Conservation (phyloP, 805 yeast genomes). For the Huiozyma sinensis region DNA sequence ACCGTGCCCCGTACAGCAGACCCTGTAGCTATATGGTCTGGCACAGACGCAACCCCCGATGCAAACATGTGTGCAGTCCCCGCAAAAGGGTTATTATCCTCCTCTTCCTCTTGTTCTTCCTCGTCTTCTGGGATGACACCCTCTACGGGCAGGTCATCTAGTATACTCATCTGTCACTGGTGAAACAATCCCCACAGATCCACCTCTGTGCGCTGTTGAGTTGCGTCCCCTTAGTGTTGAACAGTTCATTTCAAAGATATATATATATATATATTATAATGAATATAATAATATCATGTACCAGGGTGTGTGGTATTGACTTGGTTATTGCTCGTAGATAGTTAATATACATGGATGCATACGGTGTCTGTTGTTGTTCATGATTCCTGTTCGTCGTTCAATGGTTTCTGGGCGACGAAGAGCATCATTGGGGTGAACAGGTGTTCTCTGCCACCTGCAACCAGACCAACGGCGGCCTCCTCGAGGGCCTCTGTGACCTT, state of each 20-base stretch:
- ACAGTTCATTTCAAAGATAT: no score
- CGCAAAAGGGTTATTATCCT: conserved; percentile 31
- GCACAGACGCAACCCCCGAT: conserved; percentile 26
- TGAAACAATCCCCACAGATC: no score
- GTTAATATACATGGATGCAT: no score
- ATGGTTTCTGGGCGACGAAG: conserved; percentile 79
- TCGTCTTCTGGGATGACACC: neutral
- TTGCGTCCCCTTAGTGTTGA: no score
- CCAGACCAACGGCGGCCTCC: conserved; percentile 93
- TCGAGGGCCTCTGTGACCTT: conserved; percentile 89
- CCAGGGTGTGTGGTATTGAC: no score
- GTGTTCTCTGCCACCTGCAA: conserved; percentile 81
- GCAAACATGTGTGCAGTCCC: conserved; percentile 31
- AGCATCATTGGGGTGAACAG: conserved; percentile 98
- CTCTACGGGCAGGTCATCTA: no score
- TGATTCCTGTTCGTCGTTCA: neutral
- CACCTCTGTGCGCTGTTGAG: no score
- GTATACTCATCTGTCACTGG: no score
- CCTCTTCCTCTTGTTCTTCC: conserved; percentile 17
- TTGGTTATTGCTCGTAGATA: no score
- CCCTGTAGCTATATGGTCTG: neutral
- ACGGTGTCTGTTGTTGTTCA: neutral
- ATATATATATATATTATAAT: no score
- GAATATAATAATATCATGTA: no score
- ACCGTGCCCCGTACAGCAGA: neutral